A percentile compares a stretch with the other conserved stretches of the same genome.
These are phyloP conservation scores for Ustanciosporium gigantosporum DNA, from an alignment of 1,284 basidiomycete genomes.

Conservation along the genomic window DNA sequence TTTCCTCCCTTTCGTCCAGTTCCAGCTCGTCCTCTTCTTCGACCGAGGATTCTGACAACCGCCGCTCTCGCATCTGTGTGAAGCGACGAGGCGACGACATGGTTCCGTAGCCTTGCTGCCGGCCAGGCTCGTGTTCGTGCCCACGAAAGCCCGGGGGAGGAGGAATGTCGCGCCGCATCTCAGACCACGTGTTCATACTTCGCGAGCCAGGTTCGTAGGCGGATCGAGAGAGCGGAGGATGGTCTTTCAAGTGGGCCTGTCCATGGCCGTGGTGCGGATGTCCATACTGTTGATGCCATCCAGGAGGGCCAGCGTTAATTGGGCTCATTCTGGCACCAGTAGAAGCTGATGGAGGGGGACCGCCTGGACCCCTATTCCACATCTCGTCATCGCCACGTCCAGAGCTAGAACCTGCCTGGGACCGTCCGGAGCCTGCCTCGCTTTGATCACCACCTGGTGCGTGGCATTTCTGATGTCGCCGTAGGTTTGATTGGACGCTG, in stretches of 20 bases:
- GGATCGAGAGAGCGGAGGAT: constrained; percentile 37
- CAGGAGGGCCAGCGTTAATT: constrained; percentile 12
- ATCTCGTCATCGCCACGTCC: constrained; percentile 18
- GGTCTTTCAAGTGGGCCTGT: constrained; percentile 29
- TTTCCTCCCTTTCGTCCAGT: constrained; percentile 10
- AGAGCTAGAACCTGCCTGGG: constrained; percentile 11
- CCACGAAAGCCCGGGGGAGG: constrained; percentile 25
- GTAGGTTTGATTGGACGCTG: constrained; percentile 57
- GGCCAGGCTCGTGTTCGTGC: constrained; percentile 14
- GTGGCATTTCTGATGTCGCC: constrained; percentile 57
- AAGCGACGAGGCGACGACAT: constrained; percentile 19
- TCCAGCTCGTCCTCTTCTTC: constrained; percentile 26
- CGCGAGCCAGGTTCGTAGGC: constrained; percentile 43
- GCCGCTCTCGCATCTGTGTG: constrained; percentile 28
- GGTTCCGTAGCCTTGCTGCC: constrained; percentile 5
- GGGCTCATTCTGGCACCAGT: constrained; percentile 24
- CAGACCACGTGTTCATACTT: constrained; percentile 39
- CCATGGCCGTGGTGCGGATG: neutral
- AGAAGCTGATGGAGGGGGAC: constrained; percentile 17
- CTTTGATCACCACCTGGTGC: constrained; percentile 25
- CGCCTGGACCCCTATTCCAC: constrained; percentile 20
- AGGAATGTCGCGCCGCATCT: constrained; percentile 25
- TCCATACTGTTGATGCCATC: constrained; percentile 21
- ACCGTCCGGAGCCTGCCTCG: constrained; percentile 16
- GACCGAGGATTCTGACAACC: constrained; percentile 22